These are phyloP conservation scores for Beta macrorhiza DNA, from an alignment of 179 eudicot species.

Conservation along the genomic window DNA sequence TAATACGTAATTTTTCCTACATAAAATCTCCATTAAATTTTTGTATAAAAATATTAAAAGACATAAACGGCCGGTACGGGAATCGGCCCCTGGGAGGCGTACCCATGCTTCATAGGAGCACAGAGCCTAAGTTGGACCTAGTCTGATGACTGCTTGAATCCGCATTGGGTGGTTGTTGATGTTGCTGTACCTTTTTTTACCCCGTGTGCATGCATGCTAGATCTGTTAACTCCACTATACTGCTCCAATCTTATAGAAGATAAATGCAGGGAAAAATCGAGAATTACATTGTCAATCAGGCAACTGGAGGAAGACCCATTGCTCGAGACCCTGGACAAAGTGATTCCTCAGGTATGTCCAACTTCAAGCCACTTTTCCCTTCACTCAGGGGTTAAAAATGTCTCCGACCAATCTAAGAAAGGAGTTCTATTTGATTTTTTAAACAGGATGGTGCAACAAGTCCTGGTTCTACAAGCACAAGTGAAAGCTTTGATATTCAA, in stretches of 20 bases:
- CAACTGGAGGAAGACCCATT: constrained; percentile 97
- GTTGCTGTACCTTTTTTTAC: neutral
- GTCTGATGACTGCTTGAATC: neutral
- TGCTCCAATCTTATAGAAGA: constrained; percentile 8
- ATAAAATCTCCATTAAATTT: no score
- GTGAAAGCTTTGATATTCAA: constrained; percentile 45
- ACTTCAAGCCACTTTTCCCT: neutral
- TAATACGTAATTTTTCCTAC: no score
- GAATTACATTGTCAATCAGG: constrained; percentile 77
- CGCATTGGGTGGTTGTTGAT: neutral
- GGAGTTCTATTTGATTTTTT: neutral
- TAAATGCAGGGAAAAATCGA: constrained; percentile 59
- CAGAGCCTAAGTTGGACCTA: neutral
- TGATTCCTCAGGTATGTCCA: constrained; percentile 75
- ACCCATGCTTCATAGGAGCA: no score
- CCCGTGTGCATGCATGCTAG: neutral
- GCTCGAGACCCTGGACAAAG: constrained; percentile 89
- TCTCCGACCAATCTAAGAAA: constrained; percentile 15
- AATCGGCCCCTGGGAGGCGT: no score
- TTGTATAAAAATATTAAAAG: no score
- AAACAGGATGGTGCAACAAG: constrained; percentile 54
- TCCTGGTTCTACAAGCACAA: constrained; percentile 40
- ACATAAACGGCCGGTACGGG: no score
- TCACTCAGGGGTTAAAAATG: neutral
- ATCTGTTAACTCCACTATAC: neutral